Percentiles rank a stretch among this genome's conserved stretches.
These are phyloP conservation scores for Malassezia slooffiae DNA, from an alignment of 1,284 basidiomycete genomes.

Conservation along the genomic window DNA sequence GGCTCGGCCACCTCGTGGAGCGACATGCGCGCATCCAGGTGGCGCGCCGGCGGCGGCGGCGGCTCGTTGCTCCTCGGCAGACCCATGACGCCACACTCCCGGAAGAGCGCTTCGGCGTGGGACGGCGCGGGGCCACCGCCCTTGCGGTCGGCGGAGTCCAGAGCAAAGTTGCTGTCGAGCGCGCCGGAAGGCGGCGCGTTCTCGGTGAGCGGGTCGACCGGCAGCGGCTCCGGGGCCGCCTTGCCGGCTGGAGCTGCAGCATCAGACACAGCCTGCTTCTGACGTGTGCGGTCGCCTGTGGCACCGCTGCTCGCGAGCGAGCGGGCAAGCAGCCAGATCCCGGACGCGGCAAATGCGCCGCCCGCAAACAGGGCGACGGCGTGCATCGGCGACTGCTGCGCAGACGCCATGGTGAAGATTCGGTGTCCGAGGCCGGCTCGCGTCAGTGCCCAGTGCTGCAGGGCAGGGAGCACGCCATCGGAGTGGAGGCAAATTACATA, in stretches of 20 bases:
- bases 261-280: too few species aligned
- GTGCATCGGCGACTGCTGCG: conserved; percentile 7
- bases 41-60: not conserved
- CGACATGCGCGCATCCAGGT: conserved; percentile 7
- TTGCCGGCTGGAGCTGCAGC: not conserved
- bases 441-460: too few species aligned
- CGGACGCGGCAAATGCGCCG: conserved; percentile 10
- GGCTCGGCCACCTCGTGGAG: conserved; percentile 1
- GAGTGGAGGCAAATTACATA: too few species aligned
- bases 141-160: too few species aligned
- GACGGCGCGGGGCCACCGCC: too few species aligned
- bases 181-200: too few species aligned
- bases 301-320: too few species aligned
- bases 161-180: too few species aligned
- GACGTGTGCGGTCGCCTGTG: too few species aligned
- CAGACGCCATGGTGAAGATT: conserved; percentile 6
- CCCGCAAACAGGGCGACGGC: conserved; percentile 9
- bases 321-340: conserved; percentile 11
- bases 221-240: not conserved
- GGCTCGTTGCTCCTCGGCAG: conserved; percentile 9
- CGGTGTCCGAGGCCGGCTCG: too few species aligned
- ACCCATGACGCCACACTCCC: conserved; percentile 11
- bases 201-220: not conserved
- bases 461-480: too few species aligned
- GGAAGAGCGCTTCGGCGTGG: too few species aligned